Evolutionary conservation across 768 basidiomycete genomes (phyloP).

Genomic region (Pholiota microspora): DNA sequence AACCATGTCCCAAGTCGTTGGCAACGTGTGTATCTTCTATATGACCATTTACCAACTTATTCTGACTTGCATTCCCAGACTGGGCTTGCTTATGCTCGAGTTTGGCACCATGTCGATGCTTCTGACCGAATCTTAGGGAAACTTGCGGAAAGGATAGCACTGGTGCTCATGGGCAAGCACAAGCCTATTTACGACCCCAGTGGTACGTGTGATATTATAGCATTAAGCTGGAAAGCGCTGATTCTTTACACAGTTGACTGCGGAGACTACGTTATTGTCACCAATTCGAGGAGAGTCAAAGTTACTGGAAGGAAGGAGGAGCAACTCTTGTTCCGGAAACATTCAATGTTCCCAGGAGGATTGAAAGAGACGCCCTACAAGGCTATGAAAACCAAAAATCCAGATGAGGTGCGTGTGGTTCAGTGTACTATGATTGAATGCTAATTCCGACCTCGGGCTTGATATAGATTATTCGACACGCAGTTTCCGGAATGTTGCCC

Average conservation of each 20-base stretch:
- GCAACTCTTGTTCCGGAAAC: constrained; percentile 85
- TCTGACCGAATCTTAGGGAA: constrained; percentile 90
- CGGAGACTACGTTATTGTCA: constrained; percentile 97
- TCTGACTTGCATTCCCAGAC: constrained; percentile 52
- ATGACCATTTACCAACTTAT: background rate
- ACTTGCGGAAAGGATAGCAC: constrained; percentile 90
- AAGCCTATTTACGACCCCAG: constrained; percentile 96
- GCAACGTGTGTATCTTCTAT: constrained; percentile 57
- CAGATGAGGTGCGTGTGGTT: constrained; percentile 75
- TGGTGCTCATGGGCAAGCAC: constrained; percentile 98
- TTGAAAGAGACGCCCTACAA: constrained; percentile 88
- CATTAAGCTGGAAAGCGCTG: background rate
- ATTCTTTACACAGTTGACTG: constrained; percentile 69
- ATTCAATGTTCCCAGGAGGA: constrained; percentile 92
- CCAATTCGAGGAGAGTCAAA: constrained; percentile 78
- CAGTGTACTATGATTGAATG: background rate
- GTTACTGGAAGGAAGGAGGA: constrained; percentile 89
- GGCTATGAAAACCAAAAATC: constrained; percentile 79
- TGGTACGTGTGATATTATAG: constrained; percentile 44
- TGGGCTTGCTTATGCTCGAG: constrained; percentile 90
- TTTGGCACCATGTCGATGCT: constrained; percentile 96
- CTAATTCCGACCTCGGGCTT: background rate
- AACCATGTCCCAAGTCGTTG: constrained; percentile 77
- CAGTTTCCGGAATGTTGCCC: constrained; percentile 97
- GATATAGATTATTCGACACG: constrained; percentile 85